A percentile compares a stretch with the other conserved stretches of the same genome.
These are phyloP conservation scores for Pyrenophora graminea DNA, from an alignment of 2,329 filamentous ascomycete genomes.

Conservation along the genomic window DNA sequence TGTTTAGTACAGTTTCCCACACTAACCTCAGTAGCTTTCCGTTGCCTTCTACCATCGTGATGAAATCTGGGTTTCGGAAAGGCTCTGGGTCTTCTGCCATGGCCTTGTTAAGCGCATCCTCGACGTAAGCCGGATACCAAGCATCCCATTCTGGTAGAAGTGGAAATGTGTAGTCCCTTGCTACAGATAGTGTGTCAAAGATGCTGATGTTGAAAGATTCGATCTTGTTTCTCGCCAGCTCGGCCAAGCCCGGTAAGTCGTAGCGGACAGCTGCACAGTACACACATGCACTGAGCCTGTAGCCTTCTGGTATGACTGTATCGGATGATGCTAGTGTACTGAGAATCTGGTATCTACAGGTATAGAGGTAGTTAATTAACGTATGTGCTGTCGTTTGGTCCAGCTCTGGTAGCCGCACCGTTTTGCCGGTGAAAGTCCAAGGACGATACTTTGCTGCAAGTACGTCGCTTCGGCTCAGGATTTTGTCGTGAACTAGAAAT, in stretches of 20 bases:
- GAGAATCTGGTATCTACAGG: constrained; percentile 26
- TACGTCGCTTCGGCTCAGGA: constrained; percentile 30
- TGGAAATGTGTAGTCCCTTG: constrained; percentile 29
- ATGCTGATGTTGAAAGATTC: constrained; percentile 24
- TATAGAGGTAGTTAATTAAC: constrained; percentile 33
- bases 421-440: constrained; percentile 17
- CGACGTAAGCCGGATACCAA: constrained; percentile 33
- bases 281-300: constrained; percentile 28
- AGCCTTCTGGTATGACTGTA: constrained; percentile 8
- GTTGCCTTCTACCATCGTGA: constrained; percentile 32
- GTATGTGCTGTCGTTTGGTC: constrained; percentile 31
- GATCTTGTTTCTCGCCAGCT: constrained; percentile 32
- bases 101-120: constrained; percentile 24
- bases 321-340: neutral
- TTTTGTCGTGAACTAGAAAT: constrained; percentile 30
- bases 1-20: constrained; percentile 35
- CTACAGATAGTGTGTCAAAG: constrained; percentile 26
- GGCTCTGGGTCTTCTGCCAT: constrained; percentile 27
- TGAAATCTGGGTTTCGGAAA: constrained; percentile 29
- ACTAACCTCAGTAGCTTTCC: constrained; percentile 33
- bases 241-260: constrained; percentile 28
- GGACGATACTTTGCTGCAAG: constrained; percentile 19
- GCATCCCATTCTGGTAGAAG: constrained; percentile 26
- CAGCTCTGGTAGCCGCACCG: constrained; percentile 28
- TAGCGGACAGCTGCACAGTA: constrained; percentile 37